phyloP scores from a whole-genome alignment of 1,284 basidiomycete species.

The Leccinum angustisporum region DNA sequence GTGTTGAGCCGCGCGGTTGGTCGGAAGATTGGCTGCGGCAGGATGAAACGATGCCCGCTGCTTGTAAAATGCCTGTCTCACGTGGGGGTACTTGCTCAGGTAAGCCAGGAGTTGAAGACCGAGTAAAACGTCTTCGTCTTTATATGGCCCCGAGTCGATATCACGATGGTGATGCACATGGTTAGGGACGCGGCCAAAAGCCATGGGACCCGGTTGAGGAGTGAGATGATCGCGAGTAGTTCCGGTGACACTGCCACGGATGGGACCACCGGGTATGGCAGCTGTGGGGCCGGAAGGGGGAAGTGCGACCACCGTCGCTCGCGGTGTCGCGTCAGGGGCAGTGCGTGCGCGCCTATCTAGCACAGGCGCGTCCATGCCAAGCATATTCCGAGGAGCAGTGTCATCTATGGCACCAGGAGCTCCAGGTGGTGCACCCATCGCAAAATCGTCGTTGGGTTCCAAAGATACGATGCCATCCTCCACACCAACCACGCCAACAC shows the following conservation, averaged over 20 bases:
- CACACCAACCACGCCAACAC: constrained; percentile 52
- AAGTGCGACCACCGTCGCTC: constrained; percentile 39
- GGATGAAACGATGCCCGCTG: constrained; percentile 74
- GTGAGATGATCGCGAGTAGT: constrained; percentile 18
- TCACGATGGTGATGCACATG: constrained; percentile 31
- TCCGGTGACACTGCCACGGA: constrained; percentile 16
- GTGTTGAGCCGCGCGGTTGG: constrained; percentile 16
- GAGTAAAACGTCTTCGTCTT: constrained; percentile 93
- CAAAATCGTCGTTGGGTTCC: constrained; percentile 76
- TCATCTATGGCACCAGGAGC: constrained; percentile 72
- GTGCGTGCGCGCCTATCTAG: constrained; percentile 30
- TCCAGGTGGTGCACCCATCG: constrained; percentile 83
- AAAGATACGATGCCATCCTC: constrained; percentile 71
- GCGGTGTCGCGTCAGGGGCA: constrained; percentile 42
- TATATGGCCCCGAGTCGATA: constrained; percentile 63
- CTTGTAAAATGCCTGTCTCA: constrained; percentile 95
- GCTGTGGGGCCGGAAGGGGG: constrained; percentile 25
- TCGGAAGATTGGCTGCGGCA: constrained; percentile 47
- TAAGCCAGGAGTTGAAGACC: constrained; percentile 94
- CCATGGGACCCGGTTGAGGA: constrained; percentile 22
- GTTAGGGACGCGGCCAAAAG: constrained; percentile 26
- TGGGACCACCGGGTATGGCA: constrained; percentile 12
- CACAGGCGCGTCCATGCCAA: constrained; percentile 29
- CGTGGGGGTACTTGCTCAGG: constrained; percentile 96
- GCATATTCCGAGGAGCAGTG: constrained; percentile 26